Base-by-base conservation (phyloP, 768 basidiomycete genomes). In the Amanita rubescens region DNA sequence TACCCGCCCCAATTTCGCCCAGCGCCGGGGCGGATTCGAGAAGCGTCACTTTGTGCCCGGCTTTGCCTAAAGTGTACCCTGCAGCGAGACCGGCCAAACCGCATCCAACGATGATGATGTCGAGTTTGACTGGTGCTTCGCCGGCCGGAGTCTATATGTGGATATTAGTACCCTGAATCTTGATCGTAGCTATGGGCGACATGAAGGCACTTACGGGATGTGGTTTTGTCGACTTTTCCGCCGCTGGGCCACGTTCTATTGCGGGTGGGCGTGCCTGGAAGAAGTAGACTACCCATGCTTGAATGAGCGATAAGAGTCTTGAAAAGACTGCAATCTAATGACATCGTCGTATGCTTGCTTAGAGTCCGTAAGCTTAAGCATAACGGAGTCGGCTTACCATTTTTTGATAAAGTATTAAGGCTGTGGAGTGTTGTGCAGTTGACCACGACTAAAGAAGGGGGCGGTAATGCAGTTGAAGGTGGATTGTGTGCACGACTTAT, bases 1-100 rank as follows among this genome's bases (percentile, higher is more conserved):
- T 79, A 10, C 79, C 79, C 2, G 79, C 79, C 2, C 79, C 78
- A 6, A 77, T 69, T 53, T 78, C 77, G 1, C 69, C 67, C 11
- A 76, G 63, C 3, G 57, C 50, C 0, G 57, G 43, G 2, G 77
- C 73, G 15, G 60, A 59, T 57, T 80, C 79, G 34, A 80, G 64
- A 46, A 80, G 64, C 30, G 75, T 77, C 49, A 80, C 70, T 5
- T 59, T 70, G 61, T 80, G 78, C 1, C 78, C 78, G 0, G 73
- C 71, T 17, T 68, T 66, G 3, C 75, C 74, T 10, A 80, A 68
- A 35, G 66, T 65, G 60, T 69, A 72, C 6, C 76, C 78, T 1
- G 75, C 70, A 2, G 75, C 59, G 27, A 80, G 65, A 12, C 79
- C 79, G 2, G 74, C 79, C 1, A 80, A 67, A 12, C 79, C 79